Conservation (phyloP, 129 eudicot genomes). For the Apium graveolens region DNA sequence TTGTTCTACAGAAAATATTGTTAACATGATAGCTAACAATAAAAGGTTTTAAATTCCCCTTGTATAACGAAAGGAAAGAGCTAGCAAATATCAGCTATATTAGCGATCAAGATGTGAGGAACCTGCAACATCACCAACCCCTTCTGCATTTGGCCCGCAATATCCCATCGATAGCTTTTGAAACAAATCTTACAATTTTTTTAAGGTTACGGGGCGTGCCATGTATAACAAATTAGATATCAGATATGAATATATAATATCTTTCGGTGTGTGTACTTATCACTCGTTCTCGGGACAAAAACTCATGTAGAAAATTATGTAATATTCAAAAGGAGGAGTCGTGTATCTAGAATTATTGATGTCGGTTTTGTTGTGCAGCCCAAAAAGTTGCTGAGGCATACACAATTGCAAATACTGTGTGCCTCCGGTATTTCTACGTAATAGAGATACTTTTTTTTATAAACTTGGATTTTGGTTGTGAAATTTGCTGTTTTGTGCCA, state of each 20-base stretch:
- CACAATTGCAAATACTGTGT: background rate
- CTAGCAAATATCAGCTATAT: background rate
- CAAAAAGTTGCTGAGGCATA: background rate
- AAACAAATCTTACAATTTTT: background rate
- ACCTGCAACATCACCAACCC: background rate
- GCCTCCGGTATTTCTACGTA: background rate
- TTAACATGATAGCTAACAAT: background rate
- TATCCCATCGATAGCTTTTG: background rate
- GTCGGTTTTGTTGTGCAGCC: background rate
- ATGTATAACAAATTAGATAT: background rate
- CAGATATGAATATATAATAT: background rate
- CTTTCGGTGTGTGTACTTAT: background rate
- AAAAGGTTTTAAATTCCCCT: background rate
- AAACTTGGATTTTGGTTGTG: background rate
- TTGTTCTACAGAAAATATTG: background rate
- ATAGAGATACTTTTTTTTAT: background rate
- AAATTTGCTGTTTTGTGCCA: background rate
- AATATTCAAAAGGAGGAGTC: background rate
- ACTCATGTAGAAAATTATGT: too few relatives aligned
- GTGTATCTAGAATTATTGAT: background rate
- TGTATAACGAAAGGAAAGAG: background rate
- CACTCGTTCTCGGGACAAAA: background rate
- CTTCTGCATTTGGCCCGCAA: background rate
- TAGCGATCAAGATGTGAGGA: background rate
- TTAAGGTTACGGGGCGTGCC: background rate